phyloP scores from a whole-genome alignment of 352 stramenopile species.

The Phytophthora brassicae region DNA sequence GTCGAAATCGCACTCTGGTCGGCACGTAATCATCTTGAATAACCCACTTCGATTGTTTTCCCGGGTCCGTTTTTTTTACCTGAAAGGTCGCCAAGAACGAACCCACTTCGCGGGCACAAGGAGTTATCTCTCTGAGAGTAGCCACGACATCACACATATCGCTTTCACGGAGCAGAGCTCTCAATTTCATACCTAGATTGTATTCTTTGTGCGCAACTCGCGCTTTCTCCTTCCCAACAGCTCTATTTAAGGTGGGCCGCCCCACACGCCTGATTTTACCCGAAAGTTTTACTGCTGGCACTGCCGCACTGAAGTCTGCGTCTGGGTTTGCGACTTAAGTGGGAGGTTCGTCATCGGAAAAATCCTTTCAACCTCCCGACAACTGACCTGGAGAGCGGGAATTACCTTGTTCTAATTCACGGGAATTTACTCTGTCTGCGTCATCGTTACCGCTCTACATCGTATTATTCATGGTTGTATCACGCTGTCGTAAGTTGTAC shows the following conservation, averaged over 20 bases:
- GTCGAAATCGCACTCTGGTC: not conserved
- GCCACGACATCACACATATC: not conserved
- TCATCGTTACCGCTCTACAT: not conserved
- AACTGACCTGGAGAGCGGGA: too few relatives aligned
- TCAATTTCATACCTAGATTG: constrained; percentile 7
- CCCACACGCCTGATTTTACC: not conserved
- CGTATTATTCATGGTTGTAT: not conserved
- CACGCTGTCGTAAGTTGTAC: constrained; percentile 10
- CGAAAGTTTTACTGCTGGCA: not conserved
- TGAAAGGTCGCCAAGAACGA: constrained; percentile 1
- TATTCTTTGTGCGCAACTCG: not conserved
- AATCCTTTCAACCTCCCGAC: too few relatives aligned
- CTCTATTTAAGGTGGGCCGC: not conserved
- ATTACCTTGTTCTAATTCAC: too few relatives aligned
- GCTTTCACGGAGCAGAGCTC: not conserved
- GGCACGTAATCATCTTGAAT: not conserved
- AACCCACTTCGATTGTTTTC: not conserved
- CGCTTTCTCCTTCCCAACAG: not conserved
- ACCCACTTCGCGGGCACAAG: not conserved
- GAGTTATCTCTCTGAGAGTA: not conserved
- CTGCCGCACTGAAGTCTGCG: not conserved
- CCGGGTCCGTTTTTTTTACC: not conserved
- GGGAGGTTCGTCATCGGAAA: not conserved
- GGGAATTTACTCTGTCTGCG: too few relatives aligned
- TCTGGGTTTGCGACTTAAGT: not conserved